These are phyloP conservation scores for Oryza meyeriana DNA, from an alignment of 176 grass and related monocot species.

Conservation along the genomic window DNA sequence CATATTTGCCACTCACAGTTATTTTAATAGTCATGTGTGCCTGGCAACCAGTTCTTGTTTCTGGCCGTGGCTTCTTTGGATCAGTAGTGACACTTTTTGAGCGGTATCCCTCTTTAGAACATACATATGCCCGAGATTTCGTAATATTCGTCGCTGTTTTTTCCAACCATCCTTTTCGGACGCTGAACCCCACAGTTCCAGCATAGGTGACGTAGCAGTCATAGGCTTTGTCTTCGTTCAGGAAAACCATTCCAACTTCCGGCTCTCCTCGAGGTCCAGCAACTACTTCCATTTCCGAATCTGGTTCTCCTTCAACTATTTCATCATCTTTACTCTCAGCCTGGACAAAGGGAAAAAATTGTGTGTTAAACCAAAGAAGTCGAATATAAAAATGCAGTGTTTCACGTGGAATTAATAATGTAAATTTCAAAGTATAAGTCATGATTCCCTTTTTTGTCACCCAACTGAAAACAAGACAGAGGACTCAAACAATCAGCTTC, in stretches of 20 bases:
- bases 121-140: conserved; percentile 65
- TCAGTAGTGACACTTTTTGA: conserved; percentile 49
- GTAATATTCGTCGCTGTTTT: conserved; percentile 59
- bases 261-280: conserved; percentile 65
- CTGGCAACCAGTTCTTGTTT: conserved; percentile 74
- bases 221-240: conserved; percentile 75
- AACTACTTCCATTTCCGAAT: conserved; percentile 50
- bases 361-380: background rate
- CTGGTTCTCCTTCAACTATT: conserved; percentile 50
- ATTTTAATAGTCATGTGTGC: conserved; percentile 88
- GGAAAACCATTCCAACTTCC: conserved; percentile 71
- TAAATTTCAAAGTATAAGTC: background rate
- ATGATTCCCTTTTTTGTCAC: conserved; percentile 11
- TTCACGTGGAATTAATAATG: background rate
- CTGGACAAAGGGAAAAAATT: conserved; percentile 35
- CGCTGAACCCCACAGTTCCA: conserved; percentile 60
- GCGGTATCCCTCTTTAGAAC: conserved; percentile 79
- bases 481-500: background rate
- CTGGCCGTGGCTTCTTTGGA: conserved; percentile 58
- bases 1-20: conserved; percentile 60
- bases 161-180: conserved; percentile 82
- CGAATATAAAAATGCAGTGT: background rate
- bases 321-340: conserved; percentile 53
- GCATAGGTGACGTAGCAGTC: conserved; percentile 79
- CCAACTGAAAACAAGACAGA: conserved; percentile 1